These are phyloP conservation scores for Protoeuglena noctilucae DNA, from an alignment of 139 green algal species.

Conservation along the genomic window DNA sequence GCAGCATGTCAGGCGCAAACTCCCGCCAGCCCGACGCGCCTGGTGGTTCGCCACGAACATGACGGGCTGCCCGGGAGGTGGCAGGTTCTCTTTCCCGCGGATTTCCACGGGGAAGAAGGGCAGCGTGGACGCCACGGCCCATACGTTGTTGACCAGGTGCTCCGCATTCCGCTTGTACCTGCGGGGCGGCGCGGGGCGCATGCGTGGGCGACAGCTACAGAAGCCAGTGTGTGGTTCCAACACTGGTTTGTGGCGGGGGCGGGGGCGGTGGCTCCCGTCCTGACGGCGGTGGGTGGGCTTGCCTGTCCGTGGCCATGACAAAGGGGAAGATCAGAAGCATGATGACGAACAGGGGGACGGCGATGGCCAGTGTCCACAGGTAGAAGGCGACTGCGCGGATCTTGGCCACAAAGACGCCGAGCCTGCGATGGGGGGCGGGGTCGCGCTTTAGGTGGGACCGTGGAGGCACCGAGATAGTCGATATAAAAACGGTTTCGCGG, in stretches of 20 bases:
- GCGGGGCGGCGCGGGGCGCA: not conserved
- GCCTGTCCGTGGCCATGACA: conserved; percentile 58
- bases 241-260: conserved; percentile 5
- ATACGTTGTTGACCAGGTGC: conserved; percentile 85
- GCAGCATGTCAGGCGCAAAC: no score
- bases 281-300: conserved; percentile 3
- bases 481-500: no score
- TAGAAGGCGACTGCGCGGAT: conserved; percentile 63
- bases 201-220: not conserved
- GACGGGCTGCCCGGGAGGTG: conserved; percentile 37
- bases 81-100: conserved; percentile 66
- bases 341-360: conserved; percentile 63
- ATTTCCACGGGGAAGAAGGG: conserved; percentile 68
- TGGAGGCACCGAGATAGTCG: no score
- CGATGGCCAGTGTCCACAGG: conserved; percentile 46
- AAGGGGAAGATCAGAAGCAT: conserved; percentile 68
- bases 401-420: conserved; percentile 2
- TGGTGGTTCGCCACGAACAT: conserved; percentile 96
- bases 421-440: no score
- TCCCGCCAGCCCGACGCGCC: no score
- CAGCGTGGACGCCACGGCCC: conserved; percentile 65
- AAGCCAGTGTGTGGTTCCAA: not conserved
- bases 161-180: conserved; percentile 30
- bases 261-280: not conserved
- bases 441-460: no score